phyloP scores from a whole-genome alignment of 208 protist species.

The Leishmania martiniquensis region DNA sequence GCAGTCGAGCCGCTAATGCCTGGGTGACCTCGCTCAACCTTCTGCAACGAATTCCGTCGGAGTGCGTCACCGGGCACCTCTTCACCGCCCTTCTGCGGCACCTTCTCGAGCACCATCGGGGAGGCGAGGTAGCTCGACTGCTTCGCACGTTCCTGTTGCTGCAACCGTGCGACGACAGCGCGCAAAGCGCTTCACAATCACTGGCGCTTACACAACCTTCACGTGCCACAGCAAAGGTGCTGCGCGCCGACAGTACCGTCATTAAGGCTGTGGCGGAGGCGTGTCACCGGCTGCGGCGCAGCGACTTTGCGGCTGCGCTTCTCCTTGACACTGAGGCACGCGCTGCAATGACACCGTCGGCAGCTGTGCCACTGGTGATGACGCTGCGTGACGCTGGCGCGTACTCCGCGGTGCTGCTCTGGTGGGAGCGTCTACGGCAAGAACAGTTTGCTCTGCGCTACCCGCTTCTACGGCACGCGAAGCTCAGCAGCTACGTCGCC shows the following conservation, averaged over 20 bases:
- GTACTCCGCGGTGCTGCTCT: slow-evolving; percentile 12
- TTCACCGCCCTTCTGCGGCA: slow-evolving; percentile 18
- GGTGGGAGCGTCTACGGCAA: slow-evolving; percentile 21
- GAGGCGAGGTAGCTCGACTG: slow-evolving; percentile 2
- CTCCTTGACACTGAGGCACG: slow-evolving; percentile 1
- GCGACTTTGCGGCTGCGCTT: slow-evolving; percentile 8
- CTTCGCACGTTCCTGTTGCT: slow-evolving; percentile 8
- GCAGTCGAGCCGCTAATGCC: neutral
- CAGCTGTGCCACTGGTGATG: slow-evolving; percentile 29
- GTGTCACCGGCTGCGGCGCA: slow-evolving; percentile 10
- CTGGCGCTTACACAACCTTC: slow-evolving; percentile 4
- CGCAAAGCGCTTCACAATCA: neutral
- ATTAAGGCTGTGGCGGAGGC: slow-evolving; percentile 26
- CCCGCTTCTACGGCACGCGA: slow-evolving; percentile 42
- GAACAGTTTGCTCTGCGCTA: slow-evolving; percentile 9
- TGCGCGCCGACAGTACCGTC: slow-evolving; percentile 14
- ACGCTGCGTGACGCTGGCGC: slow-evolving; percentile 24
- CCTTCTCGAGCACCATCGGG: slow-evolving; percentile 16
- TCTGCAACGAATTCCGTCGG: slow-evolving; percentile 8
- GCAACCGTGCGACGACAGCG: neutral
- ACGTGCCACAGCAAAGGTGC: slow-evolving; percentile 13
- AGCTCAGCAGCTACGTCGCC: slow-evolving; percentile 68
- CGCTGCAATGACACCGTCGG: slow-evolving; percentile 27
- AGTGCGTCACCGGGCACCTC: slow-evolving; percentile 17
- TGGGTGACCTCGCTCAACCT: slow-evolving; percentile 12